Evolutionary conservation across 306 rosid genomes (phyloP).

Genomic region (Senna siamea): DNA sequence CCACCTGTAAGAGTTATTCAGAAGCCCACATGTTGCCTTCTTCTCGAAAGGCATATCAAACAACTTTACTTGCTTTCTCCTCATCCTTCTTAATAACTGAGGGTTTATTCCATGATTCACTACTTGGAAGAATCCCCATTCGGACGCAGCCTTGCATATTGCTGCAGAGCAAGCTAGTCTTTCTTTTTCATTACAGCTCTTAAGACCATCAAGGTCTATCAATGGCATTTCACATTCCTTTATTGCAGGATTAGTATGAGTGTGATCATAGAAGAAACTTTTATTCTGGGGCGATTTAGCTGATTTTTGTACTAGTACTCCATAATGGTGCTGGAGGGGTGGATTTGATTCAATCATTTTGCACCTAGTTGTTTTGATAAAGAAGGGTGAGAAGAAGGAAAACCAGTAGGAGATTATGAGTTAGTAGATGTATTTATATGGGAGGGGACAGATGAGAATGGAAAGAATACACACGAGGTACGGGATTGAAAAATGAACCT

Average conservation of each 20-base stretch:
- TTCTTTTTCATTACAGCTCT: constrained; percentile 45
- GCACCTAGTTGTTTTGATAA: constrained; percentile 18
- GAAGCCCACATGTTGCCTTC: constrained; percentile 61
- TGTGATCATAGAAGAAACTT: constrained; percentile 16
- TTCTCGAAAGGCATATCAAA: constrained; percentile 67
- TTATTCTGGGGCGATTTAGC: constrained; percentile 34
- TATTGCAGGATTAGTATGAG: constrained; percentile 36
- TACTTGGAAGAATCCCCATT: constrained; percentile 93
- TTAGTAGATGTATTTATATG: constrained; percentile 49
- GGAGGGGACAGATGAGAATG: constrained; percentile 7
- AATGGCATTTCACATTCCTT: constrained; percentile 75
- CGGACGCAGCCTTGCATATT: constrained; percentile 72
- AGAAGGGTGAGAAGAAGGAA: constrained; percentile 33
- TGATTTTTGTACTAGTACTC: constrained; percentile 49
- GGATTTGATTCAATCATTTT: constrained; percentile 65
- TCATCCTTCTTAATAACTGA: constrained; percentile 62
- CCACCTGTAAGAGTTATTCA: constrained; percentile 81
- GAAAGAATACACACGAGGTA: no score
- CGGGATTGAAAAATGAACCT: no score
- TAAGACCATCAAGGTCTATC: constrained; percentile 72
- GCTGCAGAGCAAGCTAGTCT: constrained; percentile 59
- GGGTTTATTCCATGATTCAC: constrained; percentile 77
- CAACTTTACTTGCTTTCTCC: constrained; percentile 67
- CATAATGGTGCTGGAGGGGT: constrained; percentile 70
- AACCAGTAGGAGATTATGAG: constrained; percentile 31